Conservation (phyloP, 371 early-diverging fungal species). For the Lichtheimia ornata region DNA sequence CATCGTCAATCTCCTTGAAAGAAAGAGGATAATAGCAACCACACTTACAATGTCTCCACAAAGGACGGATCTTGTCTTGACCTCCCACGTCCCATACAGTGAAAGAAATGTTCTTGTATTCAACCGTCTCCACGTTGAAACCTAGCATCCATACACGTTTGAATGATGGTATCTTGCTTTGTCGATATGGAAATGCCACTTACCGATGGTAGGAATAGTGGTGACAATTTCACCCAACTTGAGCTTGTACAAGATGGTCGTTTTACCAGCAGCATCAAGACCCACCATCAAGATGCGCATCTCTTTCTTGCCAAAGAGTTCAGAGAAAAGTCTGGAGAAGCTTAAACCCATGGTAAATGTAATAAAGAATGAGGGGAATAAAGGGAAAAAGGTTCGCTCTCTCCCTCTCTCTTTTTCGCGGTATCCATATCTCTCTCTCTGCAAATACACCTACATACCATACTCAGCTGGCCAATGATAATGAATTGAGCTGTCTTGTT, state of each 20-base stretch:
- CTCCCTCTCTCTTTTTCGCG: too few relatives aligned
- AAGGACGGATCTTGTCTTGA: constrained; percentile 62
- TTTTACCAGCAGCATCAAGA: constrained; percentile 99
- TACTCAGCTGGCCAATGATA: too few relatives aligned
- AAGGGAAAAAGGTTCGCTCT: not conserved
- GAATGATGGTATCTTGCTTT: not conserved
- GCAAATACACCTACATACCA: too few relatives aligned
- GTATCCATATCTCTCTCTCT: too few relatives aligned
- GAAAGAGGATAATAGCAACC: not conserved
- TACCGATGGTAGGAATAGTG: constrained; percentile 89
- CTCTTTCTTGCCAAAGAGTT: constrained; percentile 82
- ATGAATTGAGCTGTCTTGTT: too few relatives aligned
- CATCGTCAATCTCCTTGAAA: not conserved
- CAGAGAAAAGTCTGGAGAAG: constrained; percentile 44
- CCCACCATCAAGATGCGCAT: constrained; percentile 98
- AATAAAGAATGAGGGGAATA: not conserved
- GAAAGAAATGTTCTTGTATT: constrained; percentile 97
- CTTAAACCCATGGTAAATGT: constrained; percentile 39
- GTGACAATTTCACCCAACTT: constrained; percentile 94
- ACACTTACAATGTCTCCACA: constrained; percentile 56
- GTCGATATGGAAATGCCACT: constrained; percentile 3
- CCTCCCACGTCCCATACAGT: constrained; percentile 96
- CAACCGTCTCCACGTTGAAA: constrained; percentile 92
- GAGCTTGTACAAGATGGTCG: constrained; percentile 90
- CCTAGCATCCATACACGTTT: constrained; percentile 44